Evolutionary conservation across 1,139 yeast genomes (phyloP).

Genomic region (Suhomyces guaymorum): DNA sequence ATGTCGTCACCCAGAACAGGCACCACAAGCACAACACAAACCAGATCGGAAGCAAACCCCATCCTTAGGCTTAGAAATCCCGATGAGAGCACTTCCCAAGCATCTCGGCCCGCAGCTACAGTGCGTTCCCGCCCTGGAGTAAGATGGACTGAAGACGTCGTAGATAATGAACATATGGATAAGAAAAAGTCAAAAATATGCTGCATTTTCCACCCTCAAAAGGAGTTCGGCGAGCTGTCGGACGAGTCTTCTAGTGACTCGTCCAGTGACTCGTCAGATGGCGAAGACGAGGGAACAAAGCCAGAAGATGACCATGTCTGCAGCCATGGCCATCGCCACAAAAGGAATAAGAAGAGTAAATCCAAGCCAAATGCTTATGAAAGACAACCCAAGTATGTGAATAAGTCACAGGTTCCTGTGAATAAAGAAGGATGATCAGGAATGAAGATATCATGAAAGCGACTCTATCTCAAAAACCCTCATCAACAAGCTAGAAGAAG

Average conservation of each 20-base stretch:
- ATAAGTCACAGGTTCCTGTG: constrained; percentile 21
- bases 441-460: not conserved
- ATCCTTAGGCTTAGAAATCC: constrained; percentile 13
- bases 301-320: constrained; percentile 10
- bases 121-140: constrained; percentile 51
- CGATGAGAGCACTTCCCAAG: not conserved
- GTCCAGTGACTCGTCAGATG: constrained; percentile 34
- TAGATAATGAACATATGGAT: constrained; percentile 86
- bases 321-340: constrained; percentile 12
- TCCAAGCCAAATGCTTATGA: constrained; percentile 73
- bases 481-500: no score
- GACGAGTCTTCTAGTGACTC: constrained; percentile 29
- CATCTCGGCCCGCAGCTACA: constrained; percentile 1
- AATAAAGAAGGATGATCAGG: not conserved
- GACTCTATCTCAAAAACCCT: no score
- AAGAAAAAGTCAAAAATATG: constrained; percentile 92
- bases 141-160: constrained; percentile 80
- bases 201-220: constrained; percentile 87
- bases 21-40: constrained; percentile 8
- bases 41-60: constrained; percentile 12
- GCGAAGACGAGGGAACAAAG: constrained; percentile 7
- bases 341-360: constrained; percentile 10
- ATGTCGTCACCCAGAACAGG: constrained; percentile 7
- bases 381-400: constrained; percentile 62
- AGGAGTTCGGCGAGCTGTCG: constrained; percentile 53